Evolutionary conservation across 2,329 filamentous ascomycete species (phyloP).

Genomic region (Phialophora verrucosa): DNA sequence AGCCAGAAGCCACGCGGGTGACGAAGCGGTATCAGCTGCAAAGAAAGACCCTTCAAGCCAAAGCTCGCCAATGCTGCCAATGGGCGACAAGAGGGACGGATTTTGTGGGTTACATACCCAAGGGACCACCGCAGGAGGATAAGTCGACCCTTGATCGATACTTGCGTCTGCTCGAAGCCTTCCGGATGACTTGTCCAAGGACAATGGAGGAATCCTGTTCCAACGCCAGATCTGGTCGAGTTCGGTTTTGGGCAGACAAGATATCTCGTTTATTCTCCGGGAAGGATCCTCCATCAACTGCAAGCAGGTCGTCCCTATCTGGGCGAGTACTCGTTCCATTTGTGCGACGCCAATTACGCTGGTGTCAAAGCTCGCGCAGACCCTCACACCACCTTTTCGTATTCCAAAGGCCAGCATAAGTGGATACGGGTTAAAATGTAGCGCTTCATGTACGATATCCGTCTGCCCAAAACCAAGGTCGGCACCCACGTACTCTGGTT

Average conservation of each 20-base stretch:
- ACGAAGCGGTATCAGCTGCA: conserved; percentile 40
- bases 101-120: conserved; percentile 53
- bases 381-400: conserved; percentile 57
- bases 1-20: conserved; percentile 45
- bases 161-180: conserved; percentile 14
- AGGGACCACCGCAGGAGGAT: conserved; percentile 47
- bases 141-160: conserved; percentile 34
- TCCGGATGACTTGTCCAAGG: conserved; percentile 41
- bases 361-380: conserved; percentile 70
- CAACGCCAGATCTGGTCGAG: conserved; percentile 49
- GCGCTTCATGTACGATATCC: conserved; percentile 64
- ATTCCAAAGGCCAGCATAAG: conserved; percentile 57
- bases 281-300: conserved; percentile 51
- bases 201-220: conserved; percentile 48
- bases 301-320: conserved; percentile 59
- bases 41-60: conserved; percentile 49
- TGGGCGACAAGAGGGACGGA: conserved; percentile 44
- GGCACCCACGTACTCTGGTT: conserved; percentile 46
- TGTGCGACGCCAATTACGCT: conserved; percentile 59
- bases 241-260: conserved; percentile 44
- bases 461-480: conserved; percentile 46
- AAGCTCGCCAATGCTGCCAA: conserved; percentile 48
- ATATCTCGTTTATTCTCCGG: conserved; percentile 43
- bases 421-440: conserved; percentile 59
- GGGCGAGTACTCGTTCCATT: conserved; percentile 60